Conservation (phyloP, 768 basidiomycete genomes). For the Tulasnella sp. region DNA sequence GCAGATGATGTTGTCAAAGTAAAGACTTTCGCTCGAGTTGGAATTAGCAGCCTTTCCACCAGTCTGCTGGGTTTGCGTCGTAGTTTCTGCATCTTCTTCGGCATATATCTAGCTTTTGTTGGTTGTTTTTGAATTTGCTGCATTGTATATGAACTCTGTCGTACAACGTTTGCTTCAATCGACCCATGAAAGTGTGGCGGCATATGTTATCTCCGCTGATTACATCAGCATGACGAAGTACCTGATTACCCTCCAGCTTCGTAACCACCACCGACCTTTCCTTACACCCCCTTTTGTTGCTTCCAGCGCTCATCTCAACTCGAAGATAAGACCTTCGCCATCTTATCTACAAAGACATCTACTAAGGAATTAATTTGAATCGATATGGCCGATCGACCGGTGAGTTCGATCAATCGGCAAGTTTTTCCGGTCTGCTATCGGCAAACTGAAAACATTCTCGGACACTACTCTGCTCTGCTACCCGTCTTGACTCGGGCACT, state of each 20-base stretch:
- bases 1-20: slow-evolving; percentile 70
- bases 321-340: not conserved
- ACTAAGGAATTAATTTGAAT: no score
- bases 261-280: not conserved
- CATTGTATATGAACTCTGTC: not conserved
- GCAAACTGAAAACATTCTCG: not conserved
- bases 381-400: not conserved
- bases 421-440: not conserved
- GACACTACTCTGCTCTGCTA: not conserved
- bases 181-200: not conserved
- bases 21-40: slow-evolving; percentile 9
- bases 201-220: not conserved
- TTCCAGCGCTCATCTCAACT: not conserved
- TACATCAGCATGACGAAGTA: not conserved
- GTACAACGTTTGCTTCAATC: not conserved
- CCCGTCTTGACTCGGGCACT: not conserved
- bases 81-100: not conserved
- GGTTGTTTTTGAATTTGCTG: not conserved
- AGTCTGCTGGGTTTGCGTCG: not conserved
- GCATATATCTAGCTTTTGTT: not conserved
- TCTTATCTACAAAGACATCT: not conserved
- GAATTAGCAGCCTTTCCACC: not conserved
- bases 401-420: not conserved
- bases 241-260: not conserved
- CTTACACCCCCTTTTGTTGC: not conserved